Evolutionary conservation across 352 stramenopile genomes (phyloP).

Genomic region (Aphanomyces astaci): DNA sequence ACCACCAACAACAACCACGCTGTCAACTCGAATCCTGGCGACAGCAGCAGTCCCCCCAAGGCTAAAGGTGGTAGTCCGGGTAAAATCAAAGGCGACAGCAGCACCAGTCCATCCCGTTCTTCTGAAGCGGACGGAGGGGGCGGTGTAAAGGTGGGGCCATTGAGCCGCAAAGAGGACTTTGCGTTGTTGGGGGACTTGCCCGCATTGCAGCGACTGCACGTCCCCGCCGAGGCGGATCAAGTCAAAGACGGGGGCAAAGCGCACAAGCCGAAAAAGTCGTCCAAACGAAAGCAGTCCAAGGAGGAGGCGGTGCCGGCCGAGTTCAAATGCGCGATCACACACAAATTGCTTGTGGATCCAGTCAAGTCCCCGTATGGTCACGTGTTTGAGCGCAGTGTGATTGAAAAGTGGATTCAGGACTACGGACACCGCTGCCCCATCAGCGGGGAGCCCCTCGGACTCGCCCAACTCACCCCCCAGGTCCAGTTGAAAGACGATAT

Average conservation of each 20-base stretch:
- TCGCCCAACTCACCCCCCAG: constrained; percentile 43
- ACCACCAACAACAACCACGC: not conserved
- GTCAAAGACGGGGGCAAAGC: constrained; percentile 26
- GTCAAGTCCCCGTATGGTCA: constrained; percentile 68
- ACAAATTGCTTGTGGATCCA: constrained; percentile 58
- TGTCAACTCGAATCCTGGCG: not conserved
- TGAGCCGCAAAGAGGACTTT: constrained; percentile 78
- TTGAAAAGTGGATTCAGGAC: constrained; percentile 74
- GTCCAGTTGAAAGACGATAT: constrained; percentile 52
- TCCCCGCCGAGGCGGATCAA: constrained; percentile 47
- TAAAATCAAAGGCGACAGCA: too few relatives aligned
- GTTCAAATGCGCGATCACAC: constrained; percentile 70
- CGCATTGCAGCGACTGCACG: constrained; percentile 31
- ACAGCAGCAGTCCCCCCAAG: constrained; percentile 2
- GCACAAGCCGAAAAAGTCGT: constrained; percentile 40
- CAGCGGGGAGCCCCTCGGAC: constrained; percentile 54
- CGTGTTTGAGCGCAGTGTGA: constrained; percentile 65
- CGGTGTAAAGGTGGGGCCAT: constrained; percentile 25
- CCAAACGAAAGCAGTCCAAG: constrained; percentile 32
- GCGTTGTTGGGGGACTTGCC: constrained; percentile 66
- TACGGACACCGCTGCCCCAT: constrained; percentile 76
- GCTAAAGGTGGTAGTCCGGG: too few relatives aligned
- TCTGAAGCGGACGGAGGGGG: too few relatives aligned
- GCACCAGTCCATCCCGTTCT: too few relatives aligned
- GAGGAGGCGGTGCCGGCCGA: constrained; percentile 35